phyloP scores from a whole-genome alignment of 306 rosid genomes.

The Vigna radiata region DNA sequence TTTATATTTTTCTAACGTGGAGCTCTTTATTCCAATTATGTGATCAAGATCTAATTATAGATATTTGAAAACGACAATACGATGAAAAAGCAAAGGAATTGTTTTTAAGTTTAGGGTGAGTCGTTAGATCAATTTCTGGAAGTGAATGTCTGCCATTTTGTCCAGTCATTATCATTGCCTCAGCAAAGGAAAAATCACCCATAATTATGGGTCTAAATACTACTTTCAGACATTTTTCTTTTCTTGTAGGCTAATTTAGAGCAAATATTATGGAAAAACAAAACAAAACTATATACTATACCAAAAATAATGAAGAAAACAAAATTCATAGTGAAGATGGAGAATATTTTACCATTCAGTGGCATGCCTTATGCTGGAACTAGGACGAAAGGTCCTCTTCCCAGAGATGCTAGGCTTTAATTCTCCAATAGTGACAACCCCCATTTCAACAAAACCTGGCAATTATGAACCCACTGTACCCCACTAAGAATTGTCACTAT shows the following conservation, averaged over 20 bases:
- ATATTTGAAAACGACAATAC: conserved; percentile 35
- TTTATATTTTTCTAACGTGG: conserved; percentile 20
- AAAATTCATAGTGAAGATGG: neutral
- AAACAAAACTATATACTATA: neutral
- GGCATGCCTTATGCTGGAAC: conserved; percentile 95
- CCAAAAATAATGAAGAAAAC: neutral
- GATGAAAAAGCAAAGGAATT: neutral
- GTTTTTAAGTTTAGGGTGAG: conserved; percentile 5
- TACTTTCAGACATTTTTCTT: neutral
- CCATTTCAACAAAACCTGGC: conserved; percentile 64
- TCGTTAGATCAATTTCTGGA: conserved; percentile 37
- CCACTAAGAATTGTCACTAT: conserved; percentile 46
- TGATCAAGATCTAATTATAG: conserved; percentile 31
- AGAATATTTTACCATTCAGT: conserved; percentile 81
- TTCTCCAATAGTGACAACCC: conserved; percentile 89
- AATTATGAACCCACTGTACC: conserved; percentile 43
- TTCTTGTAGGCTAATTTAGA: neutral
- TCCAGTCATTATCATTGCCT: conserved; percentile 14
- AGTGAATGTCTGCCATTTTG: conserved; percentile 10
- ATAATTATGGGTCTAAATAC: neutral
- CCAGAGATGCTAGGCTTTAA: conserved; percentile 95
- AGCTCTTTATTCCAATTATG: conserved; percentile 36
- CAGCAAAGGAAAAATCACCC: conserved; percentile 2
- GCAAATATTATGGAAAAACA: neutral
- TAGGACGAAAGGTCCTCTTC: conserved; percentile 80